Evolutionary conservation across 2,329 filamentous ascomycete genomes (phyloP), one percentile per base, ranked within the genome.

Genomic region (Zasmidium angulare): DNA sequence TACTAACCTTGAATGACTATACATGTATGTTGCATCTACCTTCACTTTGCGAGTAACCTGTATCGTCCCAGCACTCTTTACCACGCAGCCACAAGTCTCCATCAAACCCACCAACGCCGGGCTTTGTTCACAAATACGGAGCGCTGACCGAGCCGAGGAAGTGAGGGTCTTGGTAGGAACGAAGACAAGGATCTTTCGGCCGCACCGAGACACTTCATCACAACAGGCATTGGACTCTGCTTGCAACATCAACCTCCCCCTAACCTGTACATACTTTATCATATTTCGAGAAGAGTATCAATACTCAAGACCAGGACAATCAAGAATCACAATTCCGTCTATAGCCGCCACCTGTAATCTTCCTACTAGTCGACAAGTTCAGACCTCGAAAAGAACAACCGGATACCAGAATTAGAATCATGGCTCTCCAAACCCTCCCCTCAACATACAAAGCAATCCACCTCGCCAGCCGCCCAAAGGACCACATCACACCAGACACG

Each of bases 401-500:
- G 7, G n/a, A 43, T 9, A 43, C n/a, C 36, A 7, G 7, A 36
- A 36, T 23, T n/a, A n/a, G n/a, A 19, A 58, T 24, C 48, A 63
- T 63, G 61, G 46, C 63, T 12, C 51, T 29, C 26, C 26, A 29
- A 29, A 4, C 4, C 4, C 26, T 59, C 3, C 54, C 60, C 53
- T 46, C 49, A 12, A 64, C 63, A 22, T 69, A 64, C 49, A 67
- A 64, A 56, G 62, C 64, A 3, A 55, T 69, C 36, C 66, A 68
- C 46, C 59, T 69, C 26, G 63, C 65, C 36, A 63, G 59, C 52
- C 56, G 67, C 23, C 67, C 67, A 7, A 66, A 61, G 51, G 60
- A 66, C 49, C 61, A 66, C 58, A 66, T 69, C 17, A 60, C 57
- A 22, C 7, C 59, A 10, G 61, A 66, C 31, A 69, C 67, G 10